These are phyloP conservation scores for Teunomyces tritomae DNA, from an alignment of 805 yeast species.

Conservation along the genomic window DNA sequence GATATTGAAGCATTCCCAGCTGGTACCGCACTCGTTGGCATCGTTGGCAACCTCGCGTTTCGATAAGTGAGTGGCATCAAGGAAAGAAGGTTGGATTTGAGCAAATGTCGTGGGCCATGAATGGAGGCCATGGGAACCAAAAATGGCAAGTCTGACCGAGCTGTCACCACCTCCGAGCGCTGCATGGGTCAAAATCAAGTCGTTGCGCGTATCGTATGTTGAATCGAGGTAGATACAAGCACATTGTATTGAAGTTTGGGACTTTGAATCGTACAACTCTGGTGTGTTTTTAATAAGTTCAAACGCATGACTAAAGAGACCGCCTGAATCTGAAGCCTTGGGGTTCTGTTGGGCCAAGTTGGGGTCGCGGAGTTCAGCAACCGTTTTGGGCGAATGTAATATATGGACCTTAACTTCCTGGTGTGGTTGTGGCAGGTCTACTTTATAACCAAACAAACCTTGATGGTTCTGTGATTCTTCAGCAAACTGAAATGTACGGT, in stretches of 20 bases:
- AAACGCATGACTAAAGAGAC: conserved; percentile 71
- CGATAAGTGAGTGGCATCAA: conserved; percentile 67
- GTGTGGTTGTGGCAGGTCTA: conserved; percentile 52
- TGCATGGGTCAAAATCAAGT: conserved; percentile 79
- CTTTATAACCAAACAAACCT: conserved; percentile 31
- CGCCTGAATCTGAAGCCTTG: conserved; percentile 70
- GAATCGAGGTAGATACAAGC: conserved; percentile 85
- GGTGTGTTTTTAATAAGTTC: conserved; percentile 56
- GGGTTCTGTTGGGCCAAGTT: conserved; percentile 85
- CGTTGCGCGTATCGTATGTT: conserved; percentile 65
- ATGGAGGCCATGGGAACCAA: conserved; percentile 89
- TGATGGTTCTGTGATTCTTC: conserved; percentile 46
- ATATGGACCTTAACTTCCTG: conserved; percentile 77
- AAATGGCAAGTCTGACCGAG: conserved; percentile 74
- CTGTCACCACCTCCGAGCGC: conserved; percentile 89
- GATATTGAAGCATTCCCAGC: conserved; percentile 86
- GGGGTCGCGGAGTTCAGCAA: conserved; percentile 70
- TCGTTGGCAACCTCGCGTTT: conserved; percentile 85
- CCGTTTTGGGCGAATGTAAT: conserved; percentile 61
- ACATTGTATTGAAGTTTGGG: conserved; percentile 63
- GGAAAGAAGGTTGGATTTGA: conserved; percentile 61
- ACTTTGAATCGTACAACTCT: conserved; percentile 32
- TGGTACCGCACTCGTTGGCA: conserved; percentile 74
- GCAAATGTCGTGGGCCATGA: conserved; percentile 90
- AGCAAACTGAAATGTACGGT: conserved; percentile 69